These are phyloP conservation scores for Chloranthus sessilifolius DNA, from an alignment of 164 flowering plant species.

Conservation along the genomic window DNA sequence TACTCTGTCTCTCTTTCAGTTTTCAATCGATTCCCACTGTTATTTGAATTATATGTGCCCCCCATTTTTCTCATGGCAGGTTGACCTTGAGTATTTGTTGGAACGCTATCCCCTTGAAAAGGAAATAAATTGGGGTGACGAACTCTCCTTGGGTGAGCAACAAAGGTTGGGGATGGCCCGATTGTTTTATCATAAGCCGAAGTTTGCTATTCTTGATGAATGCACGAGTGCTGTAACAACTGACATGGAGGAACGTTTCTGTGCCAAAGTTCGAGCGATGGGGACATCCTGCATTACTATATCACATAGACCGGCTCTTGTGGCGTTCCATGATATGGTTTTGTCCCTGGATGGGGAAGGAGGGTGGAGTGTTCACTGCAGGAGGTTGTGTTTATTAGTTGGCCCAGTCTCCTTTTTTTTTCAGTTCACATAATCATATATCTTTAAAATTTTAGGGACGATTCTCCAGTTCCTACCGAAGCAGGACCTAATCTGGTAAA, in stretches of 20 bases:
- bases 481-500: constrained; percentile 17
- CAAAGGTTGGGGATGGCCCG: constrained; percentile 99
- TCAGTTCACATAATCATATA: too few relatives aligned
- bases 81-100: constrained; percentile 90
- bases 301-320: constrained; percentile 98
- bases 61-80: constrained; percentile 36
- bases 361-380: constrained; percentile 76
- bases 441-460: constrained; percentile 42
- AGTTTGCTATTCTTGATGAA: constrained; percentile 98
- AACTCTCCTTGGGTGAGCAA: constrained; percentile 95
- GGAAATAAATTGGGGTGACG: constrained; percentile 99
- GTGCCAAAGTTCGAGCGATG: constrained; percentile 98
- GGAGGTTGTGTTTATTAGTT: constrained; percentile 39
- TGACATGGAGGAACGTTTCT: constrained; percentile 99
- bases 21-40: background rate
- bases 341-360: constrained; percentile 99
- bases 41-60: background rate
- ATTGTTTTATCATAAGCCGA: constrained; percentile 95
- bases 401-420: too few relatives aligned
- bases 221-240: constrained; percentile 99
- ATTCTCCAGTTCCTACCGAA: constrained; percentile 31
- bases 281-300: constrained; percentile 99
- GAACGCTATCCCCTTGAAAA: constrained; percentile 88
- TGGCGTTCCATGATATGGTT: constrained; percentile 96
- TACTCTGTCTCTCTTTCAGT: constrained; percentile 2